Base-by-base conservation (phyloP, 2,329 filamentous ascomycete genomes). In the Hymenoscyphus scutula region DNA sequence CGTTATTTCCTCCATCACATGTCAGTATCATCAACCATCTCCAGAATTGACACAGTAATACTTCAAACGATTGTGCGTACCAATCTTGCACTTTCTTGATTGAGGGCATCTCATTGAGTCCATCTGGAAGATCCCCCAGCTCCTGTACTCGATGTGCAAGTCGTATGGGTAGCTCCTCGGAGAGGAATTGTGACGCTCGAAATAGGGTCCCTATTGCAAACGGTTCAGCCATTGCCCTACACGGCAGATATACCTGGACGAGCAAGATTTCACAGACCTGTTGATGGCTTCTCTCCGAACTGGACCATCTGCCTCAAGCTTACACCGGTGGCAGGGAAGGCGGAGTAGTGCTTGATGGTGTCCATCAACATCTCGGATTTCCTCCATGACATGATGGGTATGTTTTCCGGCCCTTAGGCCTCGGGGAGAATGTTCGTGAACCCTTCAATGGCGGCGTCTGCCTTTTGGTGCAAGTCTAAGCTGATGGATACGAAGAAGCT, bases 51-150 rank as follows among this genome's bases (percentile, higher is more conserved):
- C 32, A 48, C 37, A 59, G 34, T 37, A 45, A 71, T 84, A 97
- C 93, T 87, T 99, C 95, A 74, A 99, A 99, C 58, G 95, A 99
- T 80, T 99, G 95, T 67, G 94, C 95, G 77, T 99, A 99, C 95
- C 95, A 99, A 74, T 98, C 93, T 76, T 93, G 90, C 69, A 99
- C 95, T 73, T 89, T 92, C 76, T 89, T 88, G 69, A 99, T 97
- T 11, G 95, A 98, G 45, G 93, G 91, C 95, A 99, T 98, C 70
- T 98, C 93, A 76, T 92, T 97, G 65, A 99, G 85, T 61, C 95
- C 95, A 83, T 99, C 95, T 38, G 95, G 95, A 2, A 99, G 82
- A 73, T 92, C 90, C 65, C 90, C 88, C 62, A 99, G 86, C 80
- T 99, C 95, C 77, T 97, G 91, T 64, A 99, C 95, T 67, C 95